phyloP scores from a whole-genome alignment of 169 alveolate species.

The Plasmodium chabaudi region DNA sequence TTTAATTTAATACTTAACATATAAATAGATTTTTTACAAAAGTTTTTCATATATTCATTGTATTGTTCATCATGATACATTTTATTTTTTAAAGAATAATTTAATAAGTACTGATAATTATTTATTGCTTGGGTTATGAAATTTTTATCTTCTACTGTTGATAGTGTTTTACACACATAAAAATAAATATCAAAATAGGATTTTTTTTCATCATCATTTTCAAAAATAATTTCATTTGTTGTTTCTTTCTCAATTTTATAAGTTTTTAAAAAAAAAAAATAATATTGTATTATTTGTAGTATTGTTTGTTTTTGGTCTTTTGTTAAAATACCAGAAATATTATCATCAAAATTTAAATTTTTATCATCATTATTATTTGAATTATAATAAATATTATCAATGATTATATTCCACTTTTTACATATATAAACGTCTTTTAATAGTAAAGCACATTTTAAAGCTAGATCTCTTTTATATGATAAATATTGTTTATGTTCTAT shows the following conservation, averaged over 20 bases:
- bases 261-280: constrained; percentile 55
- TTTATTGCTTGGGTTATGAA: constrained; percentile 42
- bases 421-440: constrained; percentile 62
- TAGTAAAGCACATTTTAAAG: constrained; percentile 53
- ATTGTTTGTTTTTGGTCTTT: constrained; percentile 29
- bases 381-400: constrained; percentile 50
- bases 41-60: constrained; percentile 54
- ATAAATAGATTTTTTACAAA: constrained; percentile 50
- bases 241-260: constrained; percentile 9
- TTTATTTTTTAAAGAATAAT: constrained; percentile 58
- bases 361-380: constrained; percentile 1
- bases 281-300: constrained; percentile 32
- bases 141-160: constrained; percentile 48
- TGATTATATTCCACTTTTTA: constrained; percentile 38
- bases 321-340: constrained; percentile 26
- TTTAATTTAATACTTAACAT: constrained; percentile 10
- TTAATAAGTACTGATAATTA: constrained; percentile 35
- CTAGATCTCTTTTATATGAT: constrained; percentile 37
- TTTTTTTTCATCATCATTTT: constrained; percentile 71
- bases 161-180: constrained; percentile 70
- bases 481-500: constrained; percentile 54
- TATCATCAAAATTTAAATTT: constrained; percentile 49
- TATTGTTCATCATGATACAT: constrained; percentile 55
- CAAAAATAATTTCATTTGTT: constrained; percentile 17
- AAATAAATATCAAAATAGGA: constrained; percentile 67